Evolutionary conservation across 495 filamentous ascomycete species (phyloP).

Genomic region (Venustampulla echinocandica): DNA sequence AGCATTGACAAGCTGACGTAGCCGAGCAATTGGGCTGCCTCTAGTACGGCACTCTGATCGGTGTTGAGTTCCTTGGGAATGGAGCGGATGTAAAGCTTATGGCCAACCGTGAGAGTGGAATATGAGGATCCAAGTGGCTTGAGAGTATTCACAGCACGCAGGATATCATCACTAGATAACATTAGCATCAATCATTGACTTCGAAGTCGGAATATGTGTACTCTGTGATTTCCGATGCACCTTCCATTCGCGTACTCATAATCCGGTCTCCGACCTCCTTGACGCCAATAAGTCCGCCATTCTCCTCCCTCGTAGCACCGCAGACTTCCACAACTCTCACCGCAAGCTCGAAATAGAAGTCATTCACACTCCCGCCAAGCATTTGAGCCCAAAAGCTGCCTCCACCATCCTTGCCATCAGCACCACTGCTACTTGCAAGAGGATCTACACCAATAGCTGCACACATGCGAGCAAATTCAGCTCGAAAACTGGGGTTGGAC

Average conservation of each 20-base stretch:
- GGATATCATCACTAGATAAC: conserved; percentile 67
- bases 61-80: conserved; percentile 94
- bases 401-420: conserved; percentile 31
- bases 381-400: conserved; percentile 89
- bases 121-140: conserved; percentile 84
- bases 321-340: conserved; percentile 92
- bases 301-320: conserved; percentile 75
- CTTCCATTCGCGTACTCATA: conserved; percentile 61
- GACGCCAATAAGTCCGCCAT: conserved; percentile 84
- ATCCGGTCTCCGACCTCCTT: conserved; percentile 69
- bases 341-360: conserved; percentile 96
- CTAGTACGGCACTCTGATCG: conserved; percentile 86
- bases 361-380: conserved; percentile 82
- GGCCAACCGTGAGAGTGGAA: conserved; percentile 69
- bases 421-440: conserved; percentile 58
- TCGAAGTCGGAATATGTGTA: conserved; percentile 22
- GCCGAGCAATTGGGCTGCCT: conserved; percentile 75
- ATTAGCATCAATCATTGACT: conserved; percentile 2
- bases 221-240: conserved; percentile 63
- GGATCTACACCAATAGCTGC: conserved; percentile 94
- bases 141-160: conserved; percentile 80
- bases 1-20: conserved; percentile 90
- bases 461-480: conserved; percentile 98
- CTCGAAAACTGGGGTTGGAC: conserved; percentile 87
- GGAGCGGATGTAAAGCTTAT: conserved; percentile 79